Conservation (phyloP, 176 grass and related monocot species). For the Leersia perrieri region DNA sequence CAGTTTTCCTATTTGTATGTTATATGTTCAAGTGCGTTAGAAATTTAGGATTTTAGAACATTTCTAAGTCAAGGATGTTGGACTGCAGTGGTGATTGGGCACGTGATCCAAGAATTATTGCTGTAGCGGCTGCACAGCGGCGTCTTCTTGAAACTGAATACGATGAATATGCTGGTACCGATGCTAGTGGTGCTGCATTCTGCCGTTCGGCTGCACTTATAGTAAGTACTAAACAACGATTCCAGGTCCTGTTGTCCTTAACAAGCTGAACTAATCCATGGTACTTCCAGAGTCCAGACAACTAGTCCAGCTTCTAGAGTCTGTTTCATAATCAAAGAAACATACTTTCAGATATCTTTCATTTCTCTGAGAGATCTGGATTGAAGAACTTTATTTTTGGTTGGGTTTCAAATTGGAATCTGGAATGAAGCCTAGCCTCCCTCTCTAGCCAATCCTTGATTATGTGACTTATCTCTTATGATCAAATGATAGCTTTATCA, state of each 20-base stretch:
- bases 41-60: not conserved
- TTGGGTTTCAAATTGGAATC: not conserved
- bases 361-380: not conserved
- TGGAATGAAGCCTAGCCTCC: not conserved
- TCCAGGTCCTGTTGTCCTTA: not conserved
- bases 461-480: not conserved
- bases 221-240: conserved; percentile 43
- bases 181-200: conserved; percentile 82
- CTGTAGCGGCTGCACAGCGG: conserved; percentile 72
- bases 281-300: not conserved
- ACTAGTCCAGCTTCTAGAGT: conserved; percentile 9
- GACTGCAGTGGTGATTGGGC: conserved; percentile 72
- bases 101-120: conserved; percentile 79
- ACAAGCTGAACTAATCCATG: not conserved
- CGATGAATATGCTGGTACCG: conserved; percentile 68
- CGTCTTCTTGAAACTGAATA: conserved; percentile 93
- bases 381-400: conserved; percentile 5
- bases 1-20: conserved; percentile 9
- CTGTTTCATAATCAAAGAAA: not conserved
- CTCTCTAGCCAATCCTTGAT: not conserved
- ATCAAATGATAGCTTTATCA: not conserved
- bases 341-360: not conserved
- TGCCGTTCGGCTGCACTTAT: conserved; percentile 86
- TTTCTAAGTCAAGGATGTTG: conserved; percentile 13
- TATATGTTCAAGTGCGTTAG: not conserved